These are phyloP conservation scores for Microthlaspi erraticum DNA, from an alignment of 345 rosid species.

Conservation along the genomic window DNA sequence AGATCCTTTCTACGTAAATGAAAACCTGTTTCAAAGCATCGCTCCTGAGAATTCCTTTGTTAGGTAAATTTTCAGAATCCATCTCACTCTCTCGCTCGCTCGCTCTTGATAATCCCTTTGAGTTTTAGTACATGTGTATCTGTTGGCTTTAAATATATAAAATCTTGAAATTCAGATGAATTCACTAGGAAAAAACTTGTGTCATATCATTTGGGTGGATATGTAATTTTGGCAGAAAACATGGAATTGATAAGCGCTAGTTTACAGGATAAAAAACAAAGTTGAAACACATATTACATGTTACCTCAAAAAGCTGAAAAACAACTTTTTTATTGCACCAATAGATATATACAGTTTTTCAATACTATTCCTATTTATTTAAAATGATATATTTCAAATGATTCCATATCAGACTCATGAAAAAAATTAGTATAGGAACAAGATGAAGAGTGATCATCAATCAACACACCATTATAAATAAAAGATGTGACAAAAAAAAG, in stretches of 20 bases:
- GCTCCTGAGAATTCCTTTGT: slow-evolving; percentile 40
- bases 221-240: slow-evolving; percentile 22
- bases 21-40: slow-evolving; percentile 30
- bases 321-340: neutral
- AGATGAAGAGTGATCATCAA: neutral
- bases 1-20: neutral
- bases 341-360: neutral
- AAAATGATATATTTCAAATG: no score
- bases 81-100: neutral
- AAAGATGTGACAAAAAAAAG: neutral
- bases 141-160: slow-evolving; percentile 10
- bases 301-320: neutral
- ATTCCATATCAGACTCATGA: neutral
- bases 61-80: slow-evolving; percentile 9
- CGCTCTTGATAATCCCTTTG: slow-evolving; percentile 7
- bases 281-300: neutral
- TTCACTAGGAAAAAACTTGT: neutral
- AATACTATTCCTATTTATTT: no score
- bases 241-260: neutral
- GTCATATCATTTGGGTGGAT: slow-evolving; percentile 27
- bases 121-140: neutral
- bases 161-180: neutral
- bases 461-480: slow-evolving; percentile 2
- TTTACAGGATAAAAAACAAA: neutral
- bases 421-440: neutral